Percentiles rank a stretch among this genome's conserved stretches.
These are phyloP conservation scores for Apiospora pterosperma DNA, from an alignment of 2,329 filamentous ascomycete genomes.

Conservation along the genomic window DNA sequence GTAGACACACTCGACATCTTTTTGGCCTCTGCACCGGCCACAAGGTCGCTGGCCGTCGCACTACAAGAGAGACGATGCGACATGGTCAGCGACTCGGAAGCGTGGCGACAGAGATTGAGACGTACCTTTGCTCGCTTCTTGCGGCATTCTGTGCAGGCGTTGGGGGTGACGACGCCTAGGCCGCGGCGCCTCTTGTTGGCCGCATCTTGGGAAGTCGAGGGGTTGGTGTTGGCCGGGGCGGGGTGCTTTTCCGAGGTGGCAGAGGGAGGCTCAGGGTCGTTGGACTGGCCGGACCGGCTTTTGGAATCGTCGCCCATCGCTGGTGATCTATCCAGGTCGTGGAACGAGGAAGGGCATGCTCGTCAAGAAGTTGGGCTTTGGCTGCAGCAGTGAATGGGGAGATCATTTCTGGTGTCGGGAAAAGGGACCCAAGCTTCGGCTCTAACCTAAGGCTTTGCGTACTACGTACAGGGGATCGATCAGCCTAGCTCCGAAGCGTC, in stretches of 20 bases:
- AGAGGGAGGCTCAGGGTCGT: constrained; percentile 18
- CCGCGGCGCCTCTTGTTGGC: constrained; percentile 51
- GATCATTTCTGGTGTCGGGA: too few relatives aligned
- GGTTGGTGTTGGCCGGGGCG: constrained; percentile 10
- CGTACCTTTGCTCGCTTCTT: constrained; percentile 60
- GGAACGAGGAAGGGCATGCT: neutral
- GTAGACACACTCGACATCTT: constrained; percentile 56
- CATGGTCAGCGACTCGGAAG: neutral
- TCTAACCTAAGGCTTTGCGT: too few relatives aligned
- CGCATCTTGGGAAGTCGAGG: constrained; percentile 9
- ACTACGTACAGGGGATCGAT: too few relatives aligned
- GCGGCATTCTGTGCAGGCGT: constrained; percentile 59
- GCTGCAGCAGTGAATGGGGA: too few relatives aligned
- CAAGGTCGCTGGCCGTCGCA: constrained; percentile 59
- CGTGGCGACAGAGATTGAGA: neutral
- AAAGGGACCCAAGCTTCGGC: too few relatives aligned
- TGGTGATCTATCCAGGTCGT: constrained; percentile 5
- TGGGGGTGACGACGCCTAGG: constrained; percentile 54
- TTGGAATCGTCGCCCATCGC: constrained; percentile 28
- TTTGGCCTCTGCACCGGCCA: constrained; percentile 51
- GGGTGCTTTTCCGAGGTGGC: constrained; percentile 20
- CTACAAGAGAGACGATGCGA: constrained; percentile 28
- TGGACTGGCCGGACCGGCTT: constrained; percentile 18
- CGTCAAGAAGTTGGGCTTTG: too few relatives aligned
- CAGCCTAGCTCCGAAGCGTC: too few relatives aligned